phyloP scores from a whole-genome alignment of 1,139 yeast species.

The Kodamaea derodonti region DNA sequence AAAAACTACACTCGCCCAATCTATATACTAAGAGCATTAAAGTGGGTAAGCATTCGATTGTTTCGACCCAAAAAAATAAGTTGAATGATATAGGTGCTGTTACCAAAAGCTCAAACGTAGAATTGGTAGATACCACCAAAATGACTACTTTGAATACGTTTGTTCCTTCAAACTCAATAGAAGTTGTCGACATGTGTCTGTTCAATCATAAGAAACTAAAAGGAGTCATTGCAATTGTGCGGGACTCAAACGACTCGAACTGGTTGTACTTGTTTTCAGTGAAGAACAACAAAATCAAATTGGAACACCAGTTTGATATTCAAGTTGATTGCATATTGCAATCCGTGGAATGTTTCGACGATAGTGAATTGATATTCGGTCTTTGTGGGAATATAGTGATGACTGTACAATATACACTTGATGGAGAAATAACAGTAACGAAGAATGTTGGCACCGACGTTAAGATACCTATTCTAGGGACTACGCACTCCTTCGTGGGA shows the following conservation, averaged over 20 bases:
- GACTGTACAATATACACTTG: slow-evolving; percentile 3
- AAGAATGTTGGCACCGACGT: slow-evolving; percentile 3
- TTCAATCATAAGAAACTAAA: slow-evolving; percentile 4
- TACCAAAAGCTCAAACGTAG: slow-evolving; percentile 15
- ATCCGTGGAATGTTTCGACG: slow-evolving; percentile 4
- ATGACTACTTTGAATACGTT: slow-evolving; percentile 13
- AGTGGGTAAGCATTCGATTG: slow-evolving; percentile 11
- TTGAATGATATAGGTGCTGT: slow-evolving; percentile 13
- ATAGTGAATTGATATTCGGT: slow-evolving; percentile 5
- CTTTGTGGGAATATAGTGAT: slow-evolving; percentile 7
- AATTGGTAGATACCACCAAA: slow-evolving; percentile 13
- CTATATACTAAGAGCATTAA: slow-evolving; percentile 4
- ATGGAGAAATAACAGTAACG: slow-evolving; percentile 3
- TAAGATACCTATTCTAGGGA: slow-evolving; percentile 4
- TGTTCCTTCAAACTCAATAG: slow-evolving; percentile 7
- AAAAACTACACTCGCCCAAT: slow-evolving; percentile 2
- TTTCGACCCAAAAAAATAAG: slow-evolving; percentile 16
- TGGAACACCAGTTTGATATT: slow-evolving; percentile 4
- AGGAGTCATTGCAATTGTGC: slow-evolving; percentile 7
- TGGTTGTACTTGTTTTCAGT: slow-evolving; percentile 5
- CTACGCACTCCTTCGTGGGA: slow-evolving; percentile 4
- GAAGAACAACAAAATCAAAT: slow-evolving; percentile 4
- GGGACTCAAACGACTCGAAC: slow-evolving; percentile 3
- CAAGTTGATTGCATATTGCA: slow-evolving; percentile 4
- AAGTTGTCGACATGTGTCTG: slow-evolving; percentile 19